These are phyloP conservation scores for Fusarium graminum DNA, from an alignment of 2,329 filamentous ascomycete genomes.

Conservation along the genomic window DNA sequence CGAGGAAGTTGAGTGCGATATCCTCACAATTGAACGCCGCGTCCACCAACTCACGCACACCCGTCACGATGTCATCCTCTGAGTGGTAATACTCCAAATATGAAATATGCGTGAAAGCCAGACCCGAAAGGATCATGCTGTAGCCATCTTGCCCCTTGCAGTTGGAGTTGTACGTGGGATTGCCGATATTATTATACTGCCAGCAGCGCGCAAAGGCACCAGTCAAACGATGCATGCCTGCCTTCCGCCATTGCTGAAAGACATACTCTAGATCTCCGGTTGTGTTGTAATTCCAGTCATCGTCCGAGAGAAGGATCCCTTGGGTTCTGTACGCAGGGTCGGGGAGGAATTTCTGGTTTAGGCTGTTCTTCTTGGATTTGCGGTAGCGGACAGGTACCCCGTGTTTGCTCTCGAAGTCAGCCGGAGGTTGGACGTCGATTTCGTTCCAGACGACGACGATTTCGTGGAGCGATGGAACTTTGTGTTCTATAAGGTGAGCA, in stretches of 20 bases:
- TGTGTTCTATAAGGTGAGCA: constrained; percentile 37
- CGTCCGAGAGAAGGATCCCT: constrained; percentile 55
- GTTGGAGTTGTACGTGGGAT: constrained; percentile 48
- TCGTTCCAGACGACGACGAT: constrained; percentile 56
- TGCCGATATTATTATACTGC: constrained; percentile 26
- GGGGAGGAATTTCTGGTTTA: constrained; percentile 55
- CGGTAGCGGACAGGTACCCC: constrained; percentile 53
- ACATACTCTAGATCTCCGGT: constrained; percentile 53
- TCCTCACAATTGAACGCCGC: constrained; percentile 56
- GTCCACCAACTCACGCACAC: constrained; percentile 54
- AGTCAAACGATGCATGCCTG: constrained; percentile 49
- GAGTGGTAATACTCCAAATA: constrained; percentile 56
- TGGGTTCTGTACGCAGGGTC: constrained; percentile 53
- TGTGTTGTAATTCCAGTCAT: constrained; percentile 56
- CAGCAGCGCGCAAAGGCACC: constrained; percentile 54
- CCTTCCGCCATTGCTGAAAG: constrained; percentile 56
- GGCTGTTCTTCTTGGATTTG: constrained; percentile 49
- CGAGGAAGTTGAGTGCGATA: constrained; percentile 55
- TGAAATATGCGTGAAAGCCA: constrained; percentile 54
- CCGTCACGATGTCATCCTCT: constrained; percentile 42
- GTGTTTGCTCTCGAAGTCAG: constrained; percentile 41
- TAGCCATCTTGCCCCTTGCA: constrained; percentile 49
- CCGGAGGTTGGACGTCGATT: constrained; percentile 46
- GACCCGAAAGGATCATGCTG: constrained; percentile 54
- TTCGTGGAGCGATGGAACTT: constrained; percentile 54